These are phyloP conservation scores for Erysimum cheiri DNA, from an alignment of 441 rosid genomes.

Conservation along the genomic window DNA sequence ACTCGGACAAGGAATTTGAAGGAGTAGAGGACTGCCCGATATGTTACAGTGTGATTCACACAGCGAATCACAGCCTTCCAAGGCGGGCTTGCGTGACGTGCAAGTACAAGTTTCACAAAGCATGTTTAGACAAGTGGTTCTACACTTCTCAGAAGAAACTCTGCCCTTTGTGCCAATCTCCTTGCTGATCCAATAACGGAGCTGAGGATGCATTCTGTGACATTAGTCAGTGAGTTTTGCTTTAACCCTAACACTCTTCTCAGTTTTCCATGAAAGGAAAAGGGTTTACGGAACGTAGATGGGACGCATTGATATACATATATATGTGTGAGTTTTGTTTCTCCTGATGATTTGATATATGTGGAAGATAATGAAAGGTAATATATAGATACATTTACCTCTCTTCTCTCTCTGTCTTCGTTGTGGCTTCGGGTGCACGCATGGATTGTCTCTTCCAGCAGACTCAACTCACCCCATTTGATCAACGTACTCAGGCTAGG, in stretches of 20 bases:
- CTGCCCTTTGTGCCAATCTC: conserved; percentile 96
- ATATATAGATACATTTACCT: background rate
- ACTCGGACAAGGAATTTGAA: conserved; percentile 95
- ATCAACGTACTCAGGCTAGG: background rate
- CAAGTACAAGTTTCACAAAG: conserved; percentile 93
- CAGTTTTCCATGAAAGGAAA: conserved; percentile 7
- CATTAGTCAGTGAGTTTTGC: conserved; percentile 24
- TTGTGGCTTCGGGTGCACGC: background rate
- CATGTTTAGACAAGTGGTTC: conserved; percentile 97
- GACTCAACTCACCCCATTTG: background rate
- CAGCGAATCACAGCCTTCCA: conserved; percentile 87
- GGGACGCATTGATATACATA: conserved; percentile 9
- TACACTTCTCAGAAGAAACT: conserved; percentile 87
- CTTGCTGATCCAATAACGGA: conserved; percentile 53
- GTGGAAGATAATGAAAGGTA: conserved; percentile 17
- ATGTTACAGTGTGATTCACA: conserved; percentile 96
- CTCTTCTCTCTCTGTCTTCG: background rate
- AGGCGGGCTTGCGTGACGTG: conserved; percentile 94
- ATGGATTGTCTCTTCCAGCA: background rate
- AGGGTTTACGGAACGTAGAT: conserved; percentile 16
- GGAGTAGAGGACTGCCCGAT: conserved; percentile 99
- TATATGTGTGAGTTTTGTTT: conserved; percentile 20
- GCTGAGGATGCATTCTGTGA: conserved; percentile 18
- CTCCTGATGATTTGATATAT: conserved; percentile 1
- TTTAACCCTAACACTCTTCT: conserved; percentile 18